Base-by-base conservation (phyloP, 139 green algal species). In the Tetraselmis striata region DNA sequence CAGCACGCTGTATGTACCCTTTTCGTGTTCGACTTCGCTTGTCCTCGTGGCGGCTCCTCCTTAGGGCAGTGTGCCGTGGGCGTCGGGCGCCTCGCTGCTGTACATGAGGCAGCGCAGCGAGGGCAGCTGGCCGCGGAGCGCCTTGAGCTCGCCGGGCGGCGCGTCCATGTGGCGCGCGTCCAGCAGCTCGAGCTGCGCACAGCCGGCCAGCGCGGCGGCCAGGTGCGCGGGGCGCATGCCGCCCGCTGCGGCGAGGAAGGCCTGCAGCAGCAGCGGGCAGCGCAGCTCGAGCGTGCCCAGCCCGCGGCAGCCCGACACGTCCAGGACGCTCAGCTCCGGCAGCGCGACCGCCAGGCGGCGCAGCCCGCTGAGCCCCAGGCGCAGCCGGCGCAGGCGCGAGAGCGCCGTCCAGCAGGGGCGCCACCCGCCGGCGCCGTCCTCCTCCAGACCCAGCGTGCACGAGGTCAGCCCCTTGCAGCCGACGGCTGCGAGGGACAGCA, bases 231-330 rank as follows among this genome's bases (percentile, higher is more conserved):
- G 31, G 23, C 83, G 79, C 67, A 90, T 80, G 29, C 74, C 31
- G 32, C 80, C 76, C 80, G 85, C 89, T 0, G 83, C 87, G 2
- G 31, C 0, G 27, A 89, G 28, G 30, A 87, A 82, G 28, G 86
- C 80, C 59, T 81, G 81, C 1, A 81, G 30, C 80, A 94, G 89
- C 1, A 25, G 5, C 1, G 90, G 90, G 79, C 88, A 92, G 67
- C 83, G 83, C 81, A 94, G 83, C 84, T 88, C 86, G 78, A 94
- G 86, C 29, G 77, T 24, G 11, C 32, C 58, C 81, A 94, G 87
- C 28, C 84, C 74, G 27, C 23, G 24, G 81, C 86, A 90, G 80
- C 84, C 87, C 81, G 86, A 90, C 1, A 93, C 78, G 81, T 94
- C 88, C 80, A 94, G 85, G 25, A 81, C 59, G 26, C 59, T 59